phyloP scores from a whole-genome alignment of 345 rosid species.

The Dipteronia sinensis region DNA sequence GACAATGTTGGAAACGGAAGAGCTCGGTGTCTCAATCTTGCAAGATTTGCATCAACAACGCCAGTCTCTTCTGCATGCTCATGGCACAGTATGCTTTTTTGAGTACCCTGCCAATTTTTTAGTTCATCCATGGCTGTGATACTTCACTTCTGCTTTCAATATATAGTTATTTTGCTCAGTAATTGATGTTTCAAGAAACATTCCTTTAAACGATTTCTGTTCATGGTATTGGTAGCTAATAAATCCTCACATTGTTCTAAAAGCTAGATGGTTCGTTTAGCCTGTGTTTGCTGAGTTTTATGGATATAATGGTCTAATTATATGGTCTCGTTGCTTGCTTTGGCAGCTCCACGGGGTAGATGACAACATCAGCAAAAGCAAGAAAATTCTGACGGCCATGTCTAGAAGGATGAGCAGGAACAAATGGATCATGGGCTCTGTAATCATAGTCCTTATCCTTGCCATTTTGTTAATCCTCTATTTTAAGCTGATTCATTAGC shows the following conservation, averaged over 20 bases:
- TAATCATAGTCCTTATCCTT: constrained; percentile 37
- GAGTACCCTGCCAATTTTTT: not conserved
- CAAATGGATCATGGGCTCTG: constrained; percentile 49
- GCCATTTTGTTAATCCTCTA: constrained; percentile 48
- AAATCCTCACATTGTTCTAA: not conserved
- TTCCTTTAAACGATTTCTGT: too few relatives aligned
- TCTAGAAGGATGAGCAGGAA: constrained; percentile 61
- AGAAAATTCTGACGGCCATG: constrained; percentile 51
- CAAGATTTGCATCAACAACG: constrained; percentile 68
- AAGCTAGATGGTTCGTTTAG: not conserved
- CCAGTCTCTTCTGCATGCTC: constrained; percentile 60
- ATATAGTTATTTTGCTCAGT: not conserved
- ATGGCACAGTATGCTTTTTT: constrained; percentile 37
- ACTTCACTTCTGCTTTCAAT: not conserved
- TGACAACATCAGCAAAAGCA: constrained; percentile 57
- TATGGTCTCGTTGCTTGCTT: not conserved
- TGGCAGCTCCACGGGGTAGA: constrained; percentile 67
- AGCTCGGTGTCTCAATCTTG: constrained; percentile 66
- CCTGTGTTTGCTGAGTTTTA: not conserved
- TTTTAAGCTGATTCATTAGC: constrained; percentile 44
- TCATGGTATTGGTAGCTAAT: not conserved
- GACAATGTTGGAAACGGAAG: constrained; percentile 73
- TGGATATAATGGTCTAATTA: not conserved
- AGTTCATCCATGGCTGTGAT: not conserved
- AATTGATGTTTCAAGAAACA: not conserved